Conservation (phyloP, 2,329 filamentous ascomycete genomes). For the Fusarium citri region DNA sequence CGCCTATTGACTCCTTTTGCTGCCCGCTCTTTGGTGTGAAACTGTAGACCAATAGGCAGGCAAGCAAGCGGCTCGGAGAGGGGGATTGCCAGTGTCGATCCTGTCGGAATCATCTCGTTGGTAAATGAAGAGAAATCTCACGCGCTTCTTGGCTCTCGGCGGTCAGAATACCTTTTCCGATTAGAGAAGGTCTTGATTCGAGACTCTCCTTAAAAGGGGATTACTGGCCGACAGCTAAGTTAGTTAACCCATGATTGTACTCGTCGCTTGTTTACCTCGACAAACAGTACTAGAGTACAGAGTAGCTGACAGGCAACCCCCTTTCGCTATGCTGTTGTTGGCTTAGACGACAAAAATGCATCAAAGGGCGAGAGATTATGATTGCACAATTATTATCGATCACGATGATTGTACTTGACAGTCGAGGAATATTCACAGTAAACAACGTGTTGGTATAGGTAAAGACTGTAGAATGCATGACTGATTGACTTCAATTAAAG, state of each 20-base stretch:
- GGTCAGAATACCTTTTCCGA: slow-evolving; percentile 27
- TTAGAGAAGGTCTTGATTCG: slow-evolving; percentile 23
- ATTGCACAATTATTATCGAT: not conserved
- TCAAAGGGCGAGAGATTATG: not conserved
- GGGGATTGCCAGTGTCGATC: slow-evolving; percentile 41
- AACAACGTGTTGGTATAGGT: not conserved
- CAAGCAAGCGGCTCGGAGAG: not conserved
- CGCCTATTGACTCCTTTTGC: not conserved
- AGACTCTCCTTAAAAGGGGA: slow-evolving; percentile 4
- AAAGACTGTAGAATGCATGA: not conserved
- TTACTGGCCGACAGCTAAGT: slow-evolving; percentile 8
- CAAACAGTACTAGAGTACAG: not conserved
- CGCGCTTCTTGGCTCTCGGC: slow-evolving; percentile 34
- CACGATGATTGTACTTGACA: not conserved
- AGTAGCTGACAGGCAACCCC: not conserved
- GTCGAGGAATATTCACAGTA: not conserved
- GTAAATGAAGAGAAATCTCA: slow-evolving; percentile 37
- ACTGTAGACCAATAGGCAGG: not conserved
- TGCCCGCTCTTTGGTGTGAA: slow-evolving; percentile 4
- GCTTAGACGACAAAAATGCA: not conserved
- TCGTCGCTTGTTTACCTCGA: too few species aligned
- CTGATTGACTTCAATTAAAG: slow-evolving; percentile 17
- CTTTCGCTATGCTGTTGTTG: not conserved
- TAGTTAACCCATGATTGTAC: not conserved
- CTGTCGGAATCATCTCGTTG: slow-evolving; percentile 26